Percentiles rank a stretch among this genome's conserved stretches.
Conservation (phyloP, 2,329 filamentous ascomycete species). For the Fonsecaea pugnacius region DNA sequence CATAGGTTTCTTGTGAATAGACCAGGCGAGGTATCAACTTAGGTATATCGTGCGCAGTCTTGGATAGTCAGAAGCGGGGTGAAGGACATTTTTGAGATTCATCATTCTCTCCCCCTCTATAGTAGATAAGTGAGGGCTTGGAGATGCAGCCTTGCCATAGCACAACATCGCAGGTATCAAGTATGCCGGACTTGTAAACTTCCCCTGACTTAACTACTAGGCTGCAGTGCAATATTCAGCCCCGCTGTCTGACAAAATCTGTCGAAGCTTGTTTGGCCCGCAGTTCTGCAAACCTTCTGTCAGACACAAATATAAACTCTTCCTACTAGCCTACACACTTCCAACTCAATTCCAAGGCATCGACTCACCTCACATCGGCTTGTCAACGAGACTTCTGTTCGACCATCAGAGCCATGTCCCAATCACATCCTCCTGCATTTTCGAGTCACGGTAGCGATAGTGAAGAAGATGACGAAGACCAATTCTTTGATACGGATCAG, state of each 20-base stretch:
- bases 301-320: not conserved
- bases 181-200: not conserved
- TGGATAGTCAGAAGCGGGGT: not conserved
- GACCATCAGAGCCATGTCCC: not conserved
- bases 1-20: not conserved
- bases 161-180: not conserved
- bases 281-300: not conserved
- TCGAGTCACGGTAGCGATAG: not conserved
- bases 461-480: constrained; percentile 7
- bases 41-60: not conserved
- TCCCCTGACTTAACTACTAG: not conserved
- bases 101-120: not conserved
- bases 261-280: not conserved
- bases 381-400: not conserved
- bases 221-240: not conserved
- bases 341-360: not conserved
- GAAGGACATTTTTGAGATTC: not conserved
- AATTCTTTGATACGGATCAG: constrained; percentile 14
- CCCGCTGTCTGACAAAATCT: not conserved
- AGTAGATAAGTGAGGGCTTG: not conserved
- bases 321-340: not conserved
- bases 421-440: not conserved
- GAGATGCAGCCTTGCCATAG: not conserved
- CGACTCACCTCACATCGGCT: not conserved
- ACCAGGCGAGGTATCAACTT: not conserved